Base-by-base conservation (phyloP, 139 green algal species). In the Micromonas pusilla region DNA sequence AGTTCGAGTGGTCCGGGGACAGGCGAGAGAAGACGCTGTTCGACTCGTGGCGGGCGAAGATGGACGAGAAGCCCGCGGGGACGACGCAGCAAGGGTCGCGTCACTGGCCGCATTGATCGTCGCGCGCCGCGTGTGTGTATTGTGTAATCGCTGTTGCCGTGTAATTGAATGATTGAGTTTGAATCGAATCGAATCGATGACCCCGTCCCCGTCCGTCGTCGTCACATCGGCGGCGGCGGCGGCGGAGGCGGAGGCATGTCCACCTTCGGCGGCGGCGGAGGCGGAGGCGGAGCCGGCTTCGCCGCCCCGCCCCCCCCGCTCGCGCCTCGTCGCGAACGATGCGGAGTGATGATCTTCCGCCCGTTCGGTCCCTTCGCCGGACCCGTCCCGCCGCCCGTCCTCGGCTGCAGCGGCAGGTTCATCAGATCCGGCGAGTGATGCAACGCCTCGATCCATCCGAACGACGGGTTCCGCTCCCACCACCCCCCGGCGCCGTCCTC, bases 1-100 rank as follows among this genome's bases (percentile, higher is more conserved):
- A 81, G 66, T 83, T 83, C 36, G 79, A 79, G 65, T 83, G 79
- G 79, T 38, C 20, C 68, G 36, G 30, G 4, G 68, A 75, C 37
- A 28, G 32, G 3, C 36, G 68, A n/a, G 37, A 60, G 2, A 62
- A 32, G 32, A 72, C 73, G 32, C 32, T 72, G 60, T 73, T 76
- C 33, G 30, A 79, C 1, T 62, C 77, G 21, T 65, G 39, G 30
- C 25, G 52, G 19, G 65, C 34, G 16, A 52, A 52, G n/a, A 36
- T 30, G 26, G 64, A 79, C 71, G 78, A 70, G 33, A 52, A 73
- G 20, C 73, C 67, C 3, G 33, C 28, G 6, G 57, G 74, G 25
- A 32, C 25, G 13, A 4, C 52, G n/a, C 52, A 31, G 6, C 45
- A 33, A 68, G 72, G 68, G 1, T 65, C 37, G 0, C 34, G 68